Base-by-base conservation (phyloP, 2,329 filamentous ascomycete genomes). In the Grosmannia serpens region DNA sequence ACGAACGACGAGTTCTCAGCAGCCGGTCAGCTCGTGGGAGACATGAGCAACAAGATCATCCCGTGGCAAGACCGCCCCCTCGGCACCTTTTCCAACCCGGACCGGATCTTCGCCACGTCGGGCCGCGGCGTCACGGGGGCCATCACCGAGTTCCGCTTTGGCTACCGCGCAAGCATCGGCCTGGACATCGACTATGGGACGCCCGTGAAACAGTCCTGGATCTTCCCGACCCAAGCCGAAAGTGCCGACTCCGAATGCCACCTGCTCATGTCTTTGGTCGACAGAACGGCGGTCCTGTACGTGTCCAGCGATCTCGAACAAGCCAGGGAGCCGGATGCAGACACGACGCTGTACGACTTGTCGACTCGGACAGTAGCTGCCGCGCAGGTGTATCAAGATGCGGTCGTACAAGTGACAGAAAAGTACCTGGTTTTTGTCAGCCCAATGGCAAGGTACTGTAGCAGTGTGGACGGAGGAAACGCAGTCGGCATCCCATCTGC, bases 81-180 rank as follows among this genome's bases (percentile, higher is more conserved):
- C 1, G 77, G 82, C 4, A 71, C 79, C 53, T 75, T 77, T 47
- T 77, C 85, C 64, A 67, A 67, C 55, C 74, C 74, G n/a, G 82
- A 86, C 64, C 76, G 79, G 27, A 67, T 91, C 17, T 90, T 88
- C 69, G 80, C 81, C 26, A 85, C 84, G 50, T 85, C 84, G 24
- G 84, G 86, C 0, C 81, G 82, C 63, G 84, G 84, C 0, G 70
- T 73, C 1, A 78, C 77, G 33, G 87, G 87, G 11, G 78, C 80
- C 9, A 73, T 92, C 27, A 81, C 82, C 3, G 87, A 92, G 66
- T 76, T 89, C 61, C 80, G 87, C 62, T 77, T 83, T 68, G 88
- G 89, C 4, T 72, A 89, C 31, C 82, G 87, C 65, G 88, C 86
- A 22, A 82, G 80, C 58, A 82, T 89, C 63, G 83, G 80, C 1